Percentiles rank a stretch among this genome's conserved stretches.
Conservation (phyloP, 495 filamentous ascomycete genomes). For the Penicillium ochrochloron region DNA sequence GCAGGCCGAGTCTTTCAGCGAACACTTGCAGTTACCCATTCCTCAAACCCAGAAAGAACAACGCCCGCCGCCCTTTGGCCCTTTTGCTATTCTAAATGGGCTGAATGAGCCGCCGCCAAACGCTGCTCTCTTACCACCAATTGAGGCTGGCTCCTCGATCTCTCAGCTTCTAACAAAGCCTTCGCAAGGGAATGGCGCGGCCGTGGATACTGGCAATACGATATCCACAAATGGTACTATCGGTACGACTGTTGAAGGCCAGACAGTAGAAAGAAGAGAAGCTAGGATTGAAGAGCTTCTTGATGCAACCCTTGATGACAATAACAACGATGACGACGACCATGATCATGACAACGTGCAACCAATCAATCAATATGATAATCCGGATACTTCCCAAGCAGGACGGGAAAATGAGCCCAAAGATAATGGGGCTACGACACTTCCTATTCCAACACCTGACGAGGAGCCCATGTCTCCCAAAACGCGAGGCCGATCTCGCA, state of each 20-base stretch:
- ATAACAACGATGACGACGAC: constrained; percentile 22
- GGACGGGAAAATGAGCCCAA: constrained; percentile 9
- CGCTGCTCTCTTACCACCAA: constrained; percentile 73
- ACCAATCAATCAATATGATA: constrained; percentile 15
- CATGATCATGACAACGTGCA: constrained; percentile 20
- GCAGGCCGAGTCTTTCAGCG: constrained; percentile 50
- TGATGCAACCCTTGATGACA: constrained; percentile 36
- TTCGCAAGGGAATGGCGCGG: constrained; percentile 29
- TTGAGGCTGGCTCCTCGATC: constrained; percentile 57
- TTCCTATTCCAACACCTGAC: constrained; percentile 24
- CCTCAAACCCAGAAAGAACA: constrained; percentile 52
- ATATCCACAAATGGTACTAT: constrained; percentile 29
- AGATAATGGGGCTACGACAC: constrained; percentile 6
- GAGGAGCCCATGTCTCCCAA: constrained; percentile 45
- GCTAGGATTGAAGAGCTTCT: constrained; percentile 46
- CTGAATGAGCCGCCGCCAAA: constrained; percentile 77
- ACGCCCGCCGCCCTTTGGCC: constrained; percentile 53
- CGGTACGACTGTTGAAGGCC: constrained; percentile 30
- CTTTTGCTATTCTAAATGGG: constrained; percentile 71
- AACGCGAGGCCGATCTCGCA: constrained; percentile 49
- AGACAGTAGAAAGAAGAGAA: constrained; percentile 39
- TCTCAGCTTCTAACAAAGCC: constrained; percentile 47
- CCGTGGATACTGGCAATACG: constrained; percentile 30
- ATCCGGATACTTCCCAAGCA: constrained; percentile 8
- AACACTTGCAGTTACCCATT: constrained; percentile 57